Evolutionary conservation across 441 rosid species (phyloP), one percentile per base, ranked within the genome.

Genomic region (Melianthus villosus): DNA sequence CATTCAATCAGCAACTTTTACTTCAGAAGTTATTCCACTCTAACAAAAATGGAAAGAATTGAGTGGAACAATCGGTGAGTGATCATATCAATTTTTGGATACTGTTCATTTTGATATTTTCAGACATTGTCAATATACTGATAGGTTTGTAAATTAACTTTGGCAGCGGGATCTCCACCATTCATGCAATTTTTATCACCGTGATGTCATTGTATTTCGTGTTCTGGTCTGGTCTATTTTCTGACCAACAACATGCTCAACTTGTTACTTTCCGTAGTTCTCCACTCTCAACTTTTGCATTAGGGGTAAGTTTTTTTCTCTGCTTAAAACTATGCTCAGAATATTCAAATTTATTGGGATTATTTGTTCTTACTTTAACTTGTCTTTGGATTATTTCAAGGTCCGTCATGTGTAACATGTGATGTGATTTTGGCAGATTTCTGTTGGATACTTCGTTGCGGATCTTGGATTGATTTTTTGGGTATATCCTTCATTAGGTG

Each of bases 41-140:
- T 77, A 11, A 46, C 79, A 17, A 67, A 69, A 46, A 28, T 63
- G 14, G 67, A 74, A 44, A 70, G 75, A 26, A 44, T 58, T 15
- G 87, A 77, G 62, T 77, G 87, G 87, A 77, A 61, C 53, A 74
- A 77, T 41, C 48, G 86, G 86, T 77, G 45, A 53, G 48, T n/a
- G n/a, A n/a, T n/a, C 27, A 1, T 18, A 27, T n/a, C 4, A 18
- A 13, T 11, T 22, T 32, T 40, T 1, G 16, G 18, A 38, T 48
- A 38, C 5, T 6, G 5, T 52, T 29, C 36, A 20, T 18, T 47
- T 10, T 29, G 30, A 18, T 22, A 44, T 22, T 38, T 33, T 12
- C 22, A 4, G 19, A 9, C 34, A 19, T 9, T 38, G 34, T 54
- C 13, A 51, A 23, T 46, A 17, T 34, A 35, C 28, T 34, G n/a